Evolutionary conservation across 495 filamentous ascomycete genomes (phyloP).

Genomic region (Penicillium robsamsonii): DNA sequence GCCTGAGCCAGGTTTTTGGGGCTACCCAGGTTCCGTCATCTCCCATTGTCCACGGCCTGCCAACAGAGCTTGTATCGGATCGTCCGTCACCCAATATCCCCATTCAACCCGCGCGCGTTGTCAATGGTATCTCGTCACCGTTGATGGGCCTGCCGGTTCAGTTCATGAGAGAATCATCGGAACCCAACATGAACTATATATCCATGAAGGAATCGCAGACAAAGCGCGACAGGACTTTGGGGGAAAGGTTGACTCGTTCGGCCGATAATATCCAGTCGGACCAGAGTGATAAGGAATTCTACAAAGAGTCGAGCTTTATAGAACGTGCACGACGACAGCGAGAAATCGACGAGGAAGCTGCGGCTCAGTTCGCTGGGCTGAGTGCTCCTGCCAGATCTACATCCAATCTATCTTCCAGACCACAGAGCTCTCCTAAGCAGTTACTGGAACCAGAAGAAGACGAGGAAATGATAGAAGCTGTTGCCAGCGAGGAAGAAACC

Average conservation of each 20-base stretch:
- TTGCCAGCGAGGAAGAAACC: conserved; percentile 51
- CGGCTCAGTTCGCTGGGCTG: conserved; percentile 41
- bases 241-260: conserved; percentile 42
- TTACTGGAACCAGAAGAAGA: conserved; percentile 5
- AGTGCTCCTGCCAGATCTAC: conserved; percentile 35
- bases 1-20: conserved; percentile 51
- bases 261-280: conserved; percentile 38
- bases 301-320: conserved; percentile 44
- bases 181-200: conserved; percentile 48
- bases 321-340: conserved; percentile 38
- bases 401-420: neutral
- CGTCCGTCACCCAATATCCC: conserved; percentile 53
- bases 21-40: conserved; percentile 55
- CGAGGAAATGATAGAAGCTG: conserved; percentile 18
- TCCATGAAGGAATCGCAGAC: conserved; percentile 53
- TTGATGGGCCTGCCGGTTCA: conserved; percentile 29
- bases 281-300: conserved; percentile 47
- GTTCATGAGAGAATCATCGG: conserved; percentile 42
- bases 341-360: conserved; percentile 37
- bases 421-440: conserved; percentile 10
- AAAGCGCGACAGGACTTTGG: conserved; percentile 31
- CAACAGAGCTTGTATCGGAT: conserved; percentile 45
- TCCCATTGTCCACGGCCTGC: conserved; percentile 40
- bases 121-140: conserved; percentile 44
- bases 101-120: conserved; percentile 40